Percentiles rank a stretch among this genome's conserved stretches.
Conservation (phyloP, 805 yeast species). For the Babjeviella inositovora region DNA sequence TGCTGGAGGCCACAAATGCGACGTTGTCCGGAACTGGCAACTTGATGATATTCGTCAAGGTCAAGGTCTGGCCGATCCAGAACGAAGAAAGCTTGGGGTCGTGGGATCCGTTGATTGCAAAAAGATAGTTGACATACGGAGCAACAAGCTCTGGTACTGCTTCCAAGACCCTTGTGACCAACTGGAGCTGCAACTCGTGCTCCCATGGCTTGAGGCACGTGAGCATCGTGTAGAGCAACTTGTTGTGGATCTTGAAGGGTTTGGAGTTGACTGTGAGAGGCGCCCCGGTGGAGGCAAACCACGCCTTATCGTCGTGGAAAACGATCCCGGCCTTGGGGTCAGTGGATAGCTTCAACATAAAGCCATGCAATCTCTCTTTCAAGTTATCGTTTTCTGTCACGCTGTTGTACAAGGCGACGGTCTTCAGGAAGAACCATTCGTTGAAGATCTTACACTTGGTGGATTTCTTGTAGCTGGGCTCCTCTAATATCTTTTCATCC, state of each 20-base stretch:
- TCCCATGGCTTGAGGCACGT: constrained; percentile 72
- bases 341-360: constrained; percentile 31
- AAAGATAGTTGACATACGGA: constrained; percentile 45
- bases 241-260: constrained; percentile 49
- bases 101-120: constrained; percentile 47
- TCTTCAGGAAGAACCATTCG: constrained; percentile 51
- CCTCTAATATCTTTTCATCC: constrained; percentile 34
- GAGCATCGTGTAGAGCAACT: constrained; percentile 43
- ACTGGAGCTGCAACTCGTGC: constrained; percentile 41
- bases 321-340: constrained; percentile 30
- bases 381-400: constrained; percentile 14
- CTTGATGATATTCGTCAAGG: constrained; percentile 43
- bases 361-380: constrained; percentile 19
- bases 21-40: constrained; percentile 31
- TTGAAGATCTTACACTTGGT: constrained; percentile 66
- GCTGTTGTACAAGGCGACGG: constrained; percentile 28
- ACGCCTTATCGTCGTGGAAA: constrained; percentile 29
- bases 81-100: constrained; percentile 71
- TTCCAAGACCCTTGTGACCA: constrained; percentile 31
- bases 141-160: constrained; percentile 56
- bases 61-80: constrained; percentile 63
- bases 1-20: constrained; percentile 1
- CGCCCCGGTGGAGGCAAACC: constrained; percentile 29
- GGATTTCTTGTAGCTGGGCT: constrained; percentile 42
- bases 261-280: constrained; percentile 28